Conservation (phyloP, 2,329 filamentous ascomycete species). For the Pyrenophora teres region DNA sequence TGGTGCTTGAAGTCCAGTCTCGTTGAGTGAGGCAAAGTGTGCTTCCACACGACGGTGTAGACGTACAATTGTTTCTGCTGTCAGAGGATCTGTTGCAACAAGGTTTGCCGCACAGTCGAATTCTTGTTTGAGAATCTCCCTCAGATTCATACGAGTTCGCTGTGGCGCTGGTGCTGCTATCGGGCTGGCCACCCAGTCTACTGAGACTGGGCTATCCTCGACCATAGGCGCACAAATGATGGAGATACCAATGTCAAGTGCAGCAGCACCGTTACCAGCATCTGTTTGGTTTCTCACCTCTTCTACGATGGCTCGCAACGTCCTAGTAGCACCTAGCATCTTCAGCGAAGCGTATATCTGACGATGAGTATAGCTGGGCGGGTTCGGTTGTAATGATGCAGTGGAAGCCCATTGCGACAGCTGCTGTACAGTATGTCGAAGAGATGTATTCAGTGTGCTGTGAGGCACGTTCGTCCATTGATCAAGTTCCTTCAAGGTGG, state of each 20-base stretch:
- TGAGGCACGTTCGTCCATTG: conserved; percentile 64
- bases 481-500: conserved; percentile 70
- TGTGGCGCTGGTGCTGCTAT: conserved; percentile 32
- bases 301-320: conserved; percentile 67
- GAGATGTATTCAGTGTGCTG: conserved; percentile 61
- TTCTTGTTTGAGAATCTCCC: conserved; percentile 63
- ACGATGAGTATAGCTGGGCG: conserved; percentile 72
- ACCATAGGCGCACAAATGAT: conserved; percentile 68
- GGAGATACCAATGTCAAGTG: conserved; percentile 71
- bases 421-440: conserved; percentile 66
- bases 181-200: conserved; percentile 41
- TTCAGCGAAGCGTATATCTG: conserved; percentile 66
- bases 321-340: conserved; percentile 64
- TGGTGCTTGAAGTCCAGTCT: conserved; percentile 29
- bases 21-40: conserved; percentile 55
- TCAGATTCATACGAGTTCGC: conserved; percentile 58
- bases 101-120: conserved; percentile 63
- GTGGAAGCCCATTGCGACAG: conserved; percentile 69
- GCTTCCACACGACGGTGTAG: conserved; percentile 68
- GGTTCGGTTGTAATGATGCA: conserved; percentile 56
- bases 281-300: conserved; percentile 69
- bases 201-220: conserved; percentile 42
- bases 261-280: conserved; percentile 62
- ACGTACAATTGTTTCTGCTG: conserved; percentile 66
- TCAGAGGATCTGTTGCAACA: conserved; percentile 60